Evolutionary conservation across 768 basidiomycete genomes (phyloP).

Genomic region (Phaeotremella fagi): DNA sequence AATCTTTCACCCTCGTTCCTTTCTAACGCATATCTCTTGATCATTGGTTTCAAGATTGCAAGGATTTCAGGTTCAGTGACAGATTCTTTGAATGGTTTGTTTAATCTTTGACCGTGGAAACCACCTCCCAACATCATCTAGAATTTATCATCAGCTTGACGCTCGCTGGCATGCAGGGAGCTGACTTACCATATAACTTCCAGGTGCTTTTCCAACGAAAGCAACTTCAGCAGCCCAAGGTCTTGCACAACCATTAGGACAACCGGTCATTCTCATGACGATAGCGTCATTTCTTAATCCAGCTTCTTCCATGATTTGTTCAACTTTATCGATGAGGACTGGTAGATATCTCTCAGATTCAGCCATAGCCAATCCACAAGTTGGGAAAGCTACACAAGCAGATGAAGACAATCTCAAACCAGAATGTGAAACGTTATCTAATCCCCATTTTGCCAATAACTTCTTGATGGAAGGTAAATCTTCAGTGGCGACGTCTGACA

Average conservation of each 20-base stretch:
- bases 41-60: conserved; percentile 83
- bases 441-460: conserved; percentile 74
- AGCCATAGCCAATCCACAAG: conserved; percentile 75
- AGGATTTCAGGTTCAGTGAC: conserved; percentile 90
- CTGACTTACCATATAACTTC: conserved; percentile 59
- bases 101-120: conserved; percentile 86
- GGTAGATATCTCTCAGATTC: conserved; percentile 83
- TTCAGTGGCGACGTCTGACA: conserved; percentile 72
- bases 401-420: conserved; percentile 82
- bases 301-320: conserved; percentile 87
- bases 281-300: conserved; percentile 91
- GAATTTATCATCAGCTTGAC: too few species aligned
- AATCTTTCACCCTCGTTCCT: conserved; percentile 82
- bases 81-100: conserved; percentile 79
- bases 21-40: conserved; percentile 86
- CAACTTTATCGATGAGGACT: conserved; percentile 83
- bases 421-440: conserved; percentile 77
- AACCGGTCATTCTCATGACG: conserved; percentile 98
- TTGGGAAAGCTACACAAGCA: conserved; percentile 96
- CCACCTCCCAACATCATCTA: conserved; percentile 92
- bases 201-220: conserved; percentile 93
- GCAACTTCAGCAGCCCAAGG: conserved; percentile 94
- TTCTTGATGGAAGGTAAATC: conserved; percentile 73
- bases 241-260: conserved; percentile 64
- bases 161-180: too few species aligned